These are phyloP conservation scores for Alternaria arbusti DNA, from an alignment of 2,329 filamentous ascomycete genomes.

Conservation along the genomic window DNA sequence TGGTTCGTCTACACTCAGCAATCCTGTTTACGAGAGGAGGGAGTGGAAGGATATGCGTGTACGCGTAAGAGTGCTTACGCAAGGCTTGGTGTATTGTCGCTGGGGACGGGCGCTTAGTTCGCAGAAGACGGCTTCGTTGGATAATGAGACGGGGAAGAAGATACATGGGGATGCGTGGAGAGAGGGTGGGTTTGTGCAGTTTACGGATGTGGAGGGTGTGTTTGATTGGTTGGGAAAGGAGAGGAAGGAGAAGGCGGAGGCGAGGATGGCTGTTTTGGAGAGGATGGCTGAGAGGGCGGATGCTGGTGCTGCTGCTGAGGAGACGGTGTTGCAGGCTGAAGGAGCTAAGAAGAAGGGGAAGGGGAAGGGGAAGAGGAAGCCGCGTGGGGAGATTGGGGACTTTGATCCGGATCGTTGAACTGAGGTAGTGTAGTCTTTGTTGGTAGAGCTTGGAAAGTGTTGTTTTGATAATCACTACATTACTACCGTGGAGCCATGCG, in stretches of 20 bases:
- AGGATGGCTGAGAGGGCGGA: neutral
- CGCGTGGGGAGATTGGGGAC: fast-evolving
- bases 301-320: neutral
- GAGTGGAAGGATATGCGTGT: slow-evolving; percentile 13
- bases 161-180: slow-evolving; percentile 32
- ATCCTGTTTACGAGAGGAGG: neutral
- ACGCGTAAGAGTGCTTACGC: slow-evolving; percentile 19
- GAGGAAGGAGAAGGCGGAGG: neutral
- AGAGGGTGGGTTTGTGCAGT: slow-evolving; percentile 33
- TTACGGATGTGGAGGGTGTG: slow-evolving; percentile 28
- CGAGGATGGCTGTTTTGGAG: neutral
- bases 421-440: neutral
- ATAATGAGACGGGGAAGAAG: slow-evolving; percentile 7
- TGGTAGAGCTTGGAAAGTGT: neutral
- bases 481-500: too few species aligned
- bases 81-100: slow-evolving; percentile 36
- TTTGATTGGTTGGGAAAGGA: slow-evolving; percentile 7
- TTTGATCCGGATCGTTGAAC: neutral
- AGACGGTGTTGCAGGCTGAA: neutral
- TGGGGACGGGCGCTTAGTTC: slow-evolving; percentile 24
- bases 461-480: neutral
- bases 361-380: neutral
- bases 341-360: neutral
- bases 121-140: slow-evolving; percentile 10
- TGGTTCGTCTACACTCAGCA: neutral